These are phyloP conservation scores for Rhodotorula kratochvilovae DNA, from an alignment of 768 basidiomycete species.

Conservation along the genomic window DNA sequence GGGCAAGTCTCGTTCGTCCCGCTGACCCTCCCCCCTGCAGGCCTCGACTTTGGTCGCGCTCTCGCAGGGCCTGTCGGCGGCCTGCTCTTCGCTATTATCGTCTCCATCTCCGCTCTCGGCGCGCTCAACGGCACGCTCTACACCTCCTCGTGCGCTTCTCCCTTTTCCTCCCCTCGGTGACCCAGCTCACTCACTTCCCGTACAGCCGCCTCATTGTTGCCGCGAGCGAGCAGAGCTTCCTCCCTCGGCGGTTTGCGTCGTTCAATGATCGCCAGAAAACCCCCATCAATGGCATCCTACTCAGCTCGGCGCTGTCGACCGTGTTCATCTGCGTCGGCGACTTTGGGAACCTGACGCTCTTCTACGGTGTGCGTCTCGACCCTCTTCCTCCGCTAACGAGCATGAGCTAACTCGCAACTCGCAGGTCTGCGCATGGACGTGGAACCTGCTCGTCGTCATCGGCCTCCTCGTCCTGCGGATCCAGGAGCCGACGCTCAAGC, in stretches of 20 bases:
- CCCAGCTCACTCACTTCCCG: constrained; percentile 50
- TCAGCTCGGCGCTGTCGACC: constrained; percentile 67
- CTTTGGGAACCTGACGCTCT: constrained; percentile 51
- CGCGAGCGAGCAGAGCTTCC: constrained; percentile 78
- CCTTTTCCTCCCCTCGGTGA: constrained; percentile 26
- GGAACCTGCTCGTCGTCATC: constrained; percentile 57
- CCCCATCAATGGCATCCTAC: constrained; percentile 77
- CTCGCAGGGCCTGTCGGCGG: constrained; percentile 84
- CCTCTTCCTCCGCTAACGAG: constrained; percentile 18
- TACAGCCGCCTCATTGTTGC: constrained; percentile 80
- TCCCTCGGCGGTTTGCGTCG: constrained; percentile 73
- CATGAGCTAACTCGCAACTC: not conserved
- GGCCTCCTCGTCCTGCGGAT: constrained; percentile 81
- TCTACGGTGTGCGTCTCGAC: constrained; percentile 75
- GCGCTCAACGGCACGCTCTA: constrained; percentile 61
- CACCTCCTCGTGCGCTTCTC: constrained; percentile 51
- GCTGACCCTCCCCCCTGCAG: not conserved
- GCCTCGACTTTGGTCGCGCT: constrained; percentile 73
- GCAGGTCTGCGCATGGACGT: constrained; percentile 46
- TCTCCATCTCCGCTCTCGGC: constrained; percentile 91
- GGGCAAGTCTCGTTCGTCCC: too few relatives aligned
- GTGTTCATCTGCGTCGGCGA: constrained; percentile 38
- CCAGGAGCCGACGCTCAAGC: constrained; percentile 81
- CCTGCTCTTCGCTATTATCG: constrained; percentile 78
- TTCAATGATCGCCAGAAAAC: constrained; percentile 71